Base-by-base conservation (phyloP, 768 basidiomycete species). In the Mycena vitilis region DNA sequence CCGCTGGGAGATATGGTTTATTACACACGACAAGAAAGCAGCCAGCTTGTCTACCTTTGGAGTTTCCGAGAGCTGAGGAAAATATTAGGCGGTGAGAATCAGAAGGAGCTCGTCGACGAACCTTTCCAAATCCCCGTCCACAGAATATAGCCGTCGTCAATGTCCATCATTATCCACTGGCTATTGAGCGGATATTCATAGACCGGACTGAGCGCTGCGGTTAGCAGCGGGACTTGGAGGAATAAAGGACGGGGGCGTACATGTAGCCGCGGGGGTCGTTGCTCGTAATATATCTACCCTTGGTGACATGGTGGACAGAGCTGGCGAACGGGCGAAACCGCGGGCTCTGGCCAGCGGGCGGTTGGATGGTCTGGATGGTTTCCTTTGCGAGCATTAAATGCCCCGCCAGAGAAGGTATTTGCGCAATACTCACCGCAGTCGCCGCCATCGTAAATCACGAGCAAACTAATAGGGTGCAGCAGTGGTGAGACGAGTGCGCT, bases 61-160 rank as follows among this genome's bases (percentile, higher is more conserved):
- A 92, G 71, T 95, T 94, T 61, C 93, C 93, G 49, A 95, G 87
- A 38, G 93, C 93, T 95, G 73, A 16, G 65, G 8, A 11, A 34
- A 38, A 34, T 15, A 30, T 30, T 30, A 30, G 30, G 2, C 30
- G 30, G 30, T 2, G 5, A 2, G 3, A 5, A 30, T 30, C 30
- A 30, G 30, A 30, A 30, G 30, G 3, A 30, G 30, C 30, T 30
- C 30, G 30, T 30, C 30, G 52, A 65, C 82, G 68, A 66, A 94
- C 94, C 94, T 85, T 96, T 96, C 95, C 95, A 96, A 60, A 96
- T 96, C 12, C 94, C 93, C 1, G 95, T 96, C 94, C 95, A 96
- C 20, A 95, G 83, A 65, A 96, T 91, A 77, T 94, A 95, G 4
- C 95, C 95, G 76, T 95, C 94, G 77, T 96, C 95, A 75, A 94